phyloP scores from a whole-genome alignment of 192 early-diverging fungal genomes.

The Coemansia sp. region DNA sequence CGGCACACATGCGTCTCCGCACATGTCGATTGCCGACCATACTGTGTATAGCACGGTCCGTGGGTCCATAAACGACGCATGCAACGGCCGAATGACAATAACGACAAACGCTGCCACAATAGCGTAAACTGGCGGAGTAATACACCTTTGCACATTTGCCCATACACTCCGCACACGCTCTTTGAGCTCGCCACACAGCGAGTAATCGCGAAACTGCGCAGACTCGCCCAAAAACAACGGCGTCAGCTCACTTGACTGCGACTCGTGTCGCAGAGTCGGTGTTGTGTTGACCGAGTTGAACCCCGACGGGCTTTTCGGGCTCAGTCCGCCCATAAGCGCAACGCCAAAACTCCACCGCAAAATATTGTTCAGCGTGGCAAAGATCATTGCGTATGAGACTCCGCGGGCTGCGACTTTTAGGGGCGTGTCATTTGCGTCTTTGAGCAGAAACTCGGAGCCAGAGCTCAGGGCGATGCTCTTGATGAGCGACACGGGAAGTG shows the following conservation, averaged over 20 bases:
- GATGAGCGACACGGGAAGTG: slow-evolving; percentile 69
- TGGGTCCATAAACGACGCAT: slow-evolving; percentile 61
- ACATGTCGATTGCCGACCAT: slow-evolving; percentile 67
- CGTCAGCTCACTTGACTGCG: slow-evolving; percentile 22
- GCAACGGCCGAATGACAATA: slow-evolving; percentile 65
- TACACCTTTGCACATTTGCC: slow-evolving; percentile 30
- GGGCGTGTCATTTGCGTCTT: slow-evolving; percentile 48
- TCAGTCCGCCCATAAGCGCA: slow-evolving; percentile 57
- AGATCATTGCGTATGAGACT: slow-evolving; percentile 78
- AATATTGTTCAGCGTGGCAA: slow-evolving; percentile 76
- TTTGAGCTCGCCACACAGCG: neutral
- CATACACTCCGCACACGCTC: neutral
- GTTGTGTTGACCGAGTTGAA: slow-evolving; percentile 40
- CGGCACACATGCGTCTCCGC: slow-evolving; percentile 77
- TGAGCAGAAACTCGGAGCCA: slow-evolving; percentile 47
- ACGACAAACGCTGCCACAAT: slow-evolving; percentile 65
- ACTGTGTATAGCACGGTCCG: slow-evolving; percentile 60
- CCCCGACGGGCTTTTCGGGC: slow-evolving; percentile 20
- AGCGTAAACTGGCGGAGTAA: slow-evolving; percentile 74
- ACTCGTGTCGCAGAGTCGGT: slow-evolving; percentile 10
- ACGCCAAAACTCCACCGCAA: slow-evolving; percentile 78
- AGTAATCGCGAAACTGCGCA: slow-evolving; percentile 2
- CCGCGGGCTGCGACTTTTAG: slow-evolving; percentile 58
- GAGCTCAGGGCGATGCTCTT: slow-evolving; percentile 59
- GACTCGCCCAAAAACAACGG: slow-evolving; percentile 40